phyloP scores from a whole-genome alignment of 768 basidiomycete genomes.

The Boletus sp. region DNA sequence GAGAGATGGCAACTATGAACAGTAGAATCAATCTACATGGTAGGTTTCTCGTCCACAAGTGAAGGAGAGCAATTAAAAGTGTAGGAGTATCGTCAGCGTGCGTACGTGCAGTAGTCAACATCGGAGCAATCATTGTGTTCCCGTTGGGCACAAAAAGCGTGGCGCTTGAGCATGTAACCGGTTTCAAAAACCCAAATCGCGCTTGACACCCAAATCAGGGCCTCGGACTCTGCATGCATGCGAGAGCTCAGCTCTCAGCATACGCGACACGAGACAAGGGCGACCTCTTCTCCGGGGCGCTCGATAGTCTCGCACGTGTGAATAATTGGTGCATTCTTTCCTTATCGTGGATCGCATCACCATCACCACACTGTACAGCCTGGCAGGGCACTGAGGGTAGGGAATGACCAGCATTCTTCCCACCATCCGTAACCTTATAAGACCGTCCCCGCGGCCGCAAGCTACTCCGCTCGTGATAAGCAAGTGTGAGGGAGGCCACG shows the following conservation, averaged over 20 bases:
- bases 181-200: background rate
- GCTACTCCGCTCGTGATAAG: slow-evolving; percentile 23
- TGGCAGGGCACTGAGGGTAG: slow-evolving; percentile 1
- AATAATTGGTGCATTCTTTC: slow-evolving; percentile 1
- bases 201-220: background rate
- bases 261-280: slow-evolving; percentile 23
- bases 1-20: slow-evolving; percentile 10
- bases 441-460: slow-evolving; percentile 20
- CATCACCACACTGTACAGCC: background rate
- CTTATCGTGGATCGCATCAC: background rate
- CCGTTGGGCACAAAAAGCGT: background rate
- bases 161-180: background rate
- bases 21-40: slow-evolving; percentile 29
- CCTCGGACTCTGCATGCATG: background rate
- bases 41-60: slow-evolving; percentile 6
- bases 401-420: slow-evolving; percentile 14
- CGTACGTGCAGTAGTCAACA: background rate
- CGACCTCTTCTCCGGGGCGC: slow-evolving; percentile 23
- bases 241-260: slow-evolving; percentile 22
- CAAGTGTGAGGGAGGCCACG: slow-evolving; percentile 30
- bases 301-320: slow-evolving; percentile 10
- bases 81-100: background rate
- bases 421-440: background rate
- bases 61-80: slow-evolving; percentile 11
- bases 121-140: background rate